These are phyloP conservation scores for Mycena venus DNA, from an alignment of 768 basidiomycete genomes.

Conservation along the genomic window DNA sequence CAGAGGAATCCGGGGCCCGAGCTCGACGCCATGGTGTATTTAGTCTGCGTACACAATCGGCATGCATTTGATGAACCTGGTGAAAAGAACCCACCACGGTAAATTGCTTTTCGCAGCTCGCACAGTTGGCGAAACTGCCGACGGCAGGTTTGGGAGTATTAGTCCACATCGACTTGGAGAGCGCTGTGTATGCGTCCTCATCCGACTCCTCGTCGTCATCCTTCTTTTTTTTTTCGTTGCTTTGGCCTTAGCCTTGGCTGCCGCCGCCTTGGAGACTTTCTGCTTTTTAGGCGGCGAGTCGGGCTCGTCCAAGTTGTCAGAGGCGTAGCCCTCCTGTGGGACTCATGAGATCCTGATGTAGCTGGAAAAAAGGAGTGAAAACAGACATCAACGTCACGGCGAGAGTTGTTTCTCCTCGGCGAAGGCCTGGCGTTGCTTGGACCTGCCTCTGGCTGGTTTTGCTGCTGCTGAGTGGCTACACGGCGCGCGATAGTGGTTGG, in stretches of 20 bases:
- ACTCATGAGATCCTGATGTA: neutral
- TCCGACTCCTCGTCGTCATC: conserved; percentile 69
- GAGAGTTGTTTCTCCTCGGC: neutral
- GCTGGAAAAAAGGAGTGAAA: too few species aligned
- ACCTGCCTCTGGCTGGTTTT: conserved; percentile 56
- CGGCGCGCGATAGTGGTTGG: conserved; percentile 60
- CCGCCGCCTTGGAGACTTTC: conserved; percentile 63
- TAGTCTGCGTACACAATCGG: conserved; percentile 65
- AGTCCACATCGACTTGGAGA: conserved; percentile 65
- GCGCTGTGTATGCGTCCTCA: conserved; percentile 77
- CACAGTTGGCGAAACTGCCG: conserved; percentile 87
- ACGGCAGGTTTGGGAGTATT: conserved; percentile 69
- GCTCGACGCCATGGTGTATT: conserved; percentile 84
- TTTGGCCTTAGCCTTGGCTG: conserved; percentile 55
- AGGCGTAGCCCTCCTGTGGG: conserved; percentile 64
- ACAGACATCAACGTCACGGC: conserved; percentile 28
- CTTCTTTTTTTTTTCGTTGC: conserved; percentile 58
- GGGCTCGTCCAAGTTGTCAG: conserved; percentile 81
- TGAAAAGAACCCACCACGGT: conserved; percentile 76
- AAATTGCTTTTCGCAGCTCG: conserved; percentile 85
- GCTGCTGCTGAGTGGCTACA: conserved; percentile 48
- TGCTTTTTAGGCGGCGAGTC: conserved; percentile 69
- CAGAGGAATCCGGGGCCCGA: conserved; percentile 86
- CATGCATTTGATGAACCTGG: neutral
- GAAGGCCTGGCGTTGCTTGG: conserved; percentile 51